Percentiles rank a stretch among this genome's conserved stretches.
These are phyloP conservation scores for Suhomyces sp. DNA, from an alignment of 805 yeast genomes.

Conservation along the genomic window DNA sequence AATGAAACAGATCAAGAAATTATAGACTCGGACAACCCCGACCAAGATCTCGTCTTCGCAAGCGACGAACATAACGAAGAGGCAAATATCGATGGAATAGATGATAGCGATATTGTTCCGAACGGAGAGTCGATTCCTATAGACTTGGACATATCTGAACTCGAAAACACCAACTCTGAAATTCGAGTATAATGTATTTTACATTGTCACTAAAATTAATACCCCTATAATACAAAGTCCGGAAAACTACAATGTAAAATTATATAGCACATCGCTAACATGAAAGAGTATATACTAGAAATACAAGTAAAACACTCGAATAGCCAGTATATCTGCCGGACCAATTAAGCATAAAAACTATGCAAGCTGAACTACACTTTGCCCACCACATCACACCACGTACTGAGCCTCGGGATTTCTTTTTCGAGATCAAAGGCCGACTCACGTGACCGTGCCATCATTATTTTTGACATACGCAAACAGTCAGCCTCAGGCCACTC, in stretches of 20 bases:
- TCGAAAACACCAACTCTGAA: conserved; percentile 3
- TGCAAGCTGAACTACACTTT: neutral
- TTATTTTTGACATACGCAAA: neutral
- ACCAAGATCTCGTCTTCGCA: conserved; percentile 10
- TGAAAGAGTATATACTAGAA: too few relatives aligned
- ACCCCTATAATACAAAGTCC: neutral
- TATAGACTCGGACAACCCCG: conserved; percentile 7
- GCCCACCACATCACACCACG: neutral
- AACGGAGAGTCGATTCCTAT: conserved; percentile 14
- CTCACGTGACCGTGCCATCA: neutral
- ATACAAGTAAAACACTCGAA: neutral
- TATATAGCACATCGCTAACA: neutral
- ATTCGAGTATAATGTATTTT: neutral
- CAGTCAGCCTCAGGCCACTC: conserved; percentile 2
- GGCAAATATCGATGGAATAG: conserved; percentile 10
- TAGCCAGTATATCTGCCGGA: neutral
- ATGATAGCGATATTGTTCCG: conserved; percentile 10
- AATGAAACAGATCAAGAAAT: conserved; percentile 6
- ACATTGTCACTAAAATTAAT: too few relatives aligned
- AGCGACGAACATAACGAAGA: conserved; percentile 7
- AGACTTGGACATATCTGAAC: conserved; percentile 23
- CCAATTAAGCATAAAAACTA: neutral
- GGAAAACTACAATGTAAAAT: neutral
- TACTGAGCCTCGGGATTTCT: too few relatives aligned
- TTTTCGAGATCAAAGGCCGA: neutral